phyloP scores from a whole-genome alignment of 1,284 basidiomycete species.

The Rhodotorula sp. region DNA sequence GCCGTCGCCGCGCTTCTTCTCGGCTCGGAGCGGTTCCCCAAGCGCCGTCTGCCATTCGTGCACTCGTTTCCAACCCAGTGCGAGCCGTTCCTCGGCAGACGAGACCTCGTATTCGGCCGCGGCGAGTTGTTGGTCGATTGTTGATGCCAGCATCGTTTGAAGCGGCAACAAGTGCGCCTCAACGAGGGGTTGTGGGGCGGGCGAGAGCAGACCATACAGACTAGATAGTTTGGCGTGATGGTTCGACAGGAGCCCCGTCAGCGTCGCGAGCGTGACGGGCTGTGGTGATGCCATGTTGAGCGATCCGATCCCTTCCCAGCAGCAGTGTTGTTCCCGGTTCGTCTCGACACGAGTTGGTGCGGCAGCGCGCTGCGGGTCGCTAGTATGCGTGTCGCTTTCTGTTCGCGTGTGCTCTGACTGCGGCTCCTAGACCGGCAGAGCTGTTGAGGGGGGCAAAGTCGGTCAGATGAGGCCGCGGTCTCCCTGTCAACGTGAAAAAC shows the following conservation, averaged over 20 bases:
- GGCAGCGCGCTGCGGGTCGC: not conserved
- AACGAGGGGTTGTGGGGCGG: conserved; percentile 16
- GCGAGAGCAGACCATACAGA: conserved; percentile 24
- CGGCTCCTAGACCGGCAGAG: too few species aligned
- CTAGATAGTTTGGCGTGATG: conserved; percentile 3
- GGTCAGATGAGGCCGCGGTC: too few species aligned
- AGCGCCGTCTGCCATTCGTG: conserved; percentile 31
- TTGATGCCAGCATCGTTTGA: not conserved
- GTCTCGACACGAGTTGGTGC: not conserved
- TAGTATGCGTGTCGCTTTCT: not conserved
- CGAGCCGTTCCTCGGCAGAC: conserved; percentile 12
- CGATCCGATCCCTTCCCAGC: not conserved
- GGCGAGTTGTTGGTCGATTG: conserved; percentile 28
- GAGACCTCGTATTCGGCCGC: conserved; percentile 23
- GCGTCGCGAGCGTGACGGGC: not conserved
- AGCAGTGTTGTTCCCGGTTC: not conserved
- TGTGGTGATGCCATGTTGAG: conserved; percentile 1
- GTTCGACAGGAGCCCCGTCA: conserved; percentile 7
- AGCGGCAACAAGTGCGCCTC: conserved; percentile 6
- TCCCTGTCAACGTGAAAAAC: too few species aligned
- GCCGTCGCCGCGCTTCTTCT: conserved; percentile 7
- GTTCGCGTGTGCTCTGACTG: too few species aligned
- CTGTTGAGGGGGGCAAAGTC: too few species aligned
- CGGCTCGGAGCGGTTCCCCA: conserved; percentile 15
- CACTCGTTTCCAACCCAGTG: conserved; percentile 7